Percentiles rank a stretch among this genome's conserved stretches.
phyloP scores from a whole-genome alignment of 495 filamentous ascomycete species.

The Talaromyces liani region DNA sequence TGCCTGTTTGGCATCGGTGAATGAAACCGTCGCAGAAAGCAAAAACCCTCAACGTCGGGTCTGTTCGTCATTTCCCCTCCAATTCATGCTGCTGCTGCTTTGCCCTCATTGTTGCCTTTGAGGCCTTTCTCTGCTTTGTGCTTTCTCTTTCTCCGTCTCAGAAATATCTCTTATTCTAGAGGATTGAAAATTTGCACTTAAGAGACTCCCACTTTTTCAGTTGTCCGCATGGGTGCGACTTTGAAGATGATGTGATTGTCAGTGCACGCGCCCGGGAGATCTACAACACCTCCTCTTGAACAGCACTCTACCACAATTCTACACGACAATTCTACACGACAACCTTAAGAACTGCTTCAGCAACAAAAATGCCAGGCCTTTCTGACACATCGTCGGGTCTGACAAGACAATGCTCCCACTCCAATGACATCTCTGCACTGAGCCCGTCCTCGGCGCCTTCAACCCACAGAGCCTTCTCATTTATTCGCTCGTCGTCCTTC shows the following conservation, averaged over 20 bases:
- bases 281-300: background rate
- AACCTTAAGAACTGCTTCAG: background rate
- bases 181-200: background rate
- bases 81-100: slow-evolving; percentile 6
- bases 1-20: slow-evolving; percentile 4
- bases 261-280: background rate
- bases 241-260: background rate
- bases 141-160: background rate
- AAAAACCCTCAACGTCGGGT: background rate
- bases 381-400: background rate
- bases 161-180: background rate
- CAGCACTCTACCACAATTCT: background rate
- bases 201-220: background rate
- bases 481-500: slow-evolving; percentile 2
- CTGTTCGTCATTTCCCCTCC: slow-evolving; percentile 8
- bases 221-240: background rate
- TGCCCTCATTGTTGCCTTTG: background rate
- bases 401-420: background rate
- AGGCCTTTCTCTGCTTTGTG: background rate
- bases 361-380: background rate
- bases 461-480: slow-evolving; percentile 3
- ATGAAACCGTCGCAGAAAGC: slow-evolving; percentile 2
- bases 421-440: background rate
- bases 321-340: background rate
- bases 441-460: slow-evolving; percentile 5